Evolutionary conservation across 2,329 filamentous ascomycete genomes (phyloP), one percentile per base, ranked within the genome.

Genomic region (Mycocentrospora acerina): DNA sequence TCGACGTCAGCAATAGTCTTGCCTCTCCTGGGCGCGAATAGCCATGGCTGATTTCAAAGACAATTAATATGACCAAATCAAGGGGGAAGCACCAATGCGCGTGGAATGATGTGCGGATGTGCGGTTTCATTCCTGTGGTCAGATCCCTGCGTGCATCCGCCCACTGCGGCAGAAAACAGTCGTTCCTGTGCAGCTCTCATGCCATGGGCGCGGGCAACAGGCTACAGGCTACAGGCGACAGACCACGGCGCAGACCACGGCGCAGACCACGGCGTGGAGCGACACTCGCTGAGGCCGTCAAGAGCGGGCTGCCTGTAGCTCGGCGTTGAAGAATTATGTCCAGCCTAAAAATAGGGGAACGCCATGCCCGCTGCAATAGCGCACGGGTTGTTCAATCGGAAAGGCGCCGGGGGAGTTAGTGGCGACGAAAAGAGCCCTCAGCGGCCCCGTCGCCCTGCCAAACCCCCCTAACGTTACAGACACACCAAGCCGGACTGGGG

Each of bases 261-360:
- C n/a, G n/a, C n/a, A n/a, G n/a, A n/a, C n/a, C n/a, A n/a, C n/a
- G n/a, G n/a, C n/a, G n/a, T n/a, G n/a, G n/a, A n/a, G n/a, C n/a
- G n/a, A n/a, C n/a, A n/a, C n/a, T n/a, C n/a, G n/a, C n/a, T n/a
- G n/a, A n/a, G n/a, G n/a, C n/a, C n/a, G n/a, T n/a, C n/a, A n/a
- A n/a, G n/a, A n/a, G n/a, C n/a, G n/a, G n/a, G n/a, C n/a, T n/a
- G n/a, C n/a, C n/a, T n/a, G n/a, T n/a, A n/a, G n/a, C 40, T 37
- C 36, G 40, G 36, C n/a, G 24, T 35, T 32, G 42, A 46, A 42
- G 32, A 49, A 40, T n/a, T n/a, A n/a, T 43, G 35, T 32, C 43
- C 13, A 13, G 35, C 22, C 43, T 49, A 55, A 56, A 55, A 51
- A 55, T 56, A 55, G 47, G 52, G 39, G 43, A 26, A 37, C 47